A percentile compares a stretch with the other conserved stretches of the same genome.
These are phyloP conservation scores for Exobasidium cylindrosporum DNA, from an alignment of 1,284 basidiomycete species.

Conservation along the genomic window DNA sequence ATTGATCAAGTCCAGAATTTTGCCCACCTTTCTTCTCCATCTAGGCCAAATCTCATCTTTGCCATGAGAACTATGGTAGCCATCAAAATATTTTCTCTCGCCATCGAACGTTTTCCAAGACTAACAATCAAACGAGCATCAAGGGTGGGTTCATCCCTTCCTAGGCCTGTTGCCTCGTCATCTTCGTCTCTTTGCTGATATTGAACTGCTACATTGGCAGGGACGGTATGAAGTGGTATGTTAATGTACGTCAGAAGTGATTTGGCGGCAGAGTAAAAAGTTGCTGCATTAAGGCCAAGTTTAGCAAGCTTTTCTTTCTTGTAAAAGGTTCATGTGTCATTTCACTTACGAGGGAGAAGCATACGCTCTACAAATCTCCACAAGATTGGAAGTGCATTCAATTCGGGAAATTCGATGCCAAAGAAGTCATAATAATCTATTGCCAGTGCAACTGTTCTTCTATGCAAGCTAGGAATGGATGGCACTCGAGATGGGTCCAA, in stretches of 20 bases:
- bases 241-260: conserved; percentile 1
- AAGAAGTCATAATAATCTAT: conserved; percentile 62
- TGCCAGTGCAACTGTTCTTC: conserved; percentile 65
- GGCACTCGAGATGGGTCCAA: conserved; percentile 5
- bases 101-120: not conserved
- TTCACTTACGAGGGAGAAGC: conserved; percentile 68
- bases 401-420: conserved; percentile 70
- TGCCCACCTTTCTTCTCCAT: conserved; percentile 24
- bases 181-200: not conserved
- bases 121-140: conserved; percentile 9
- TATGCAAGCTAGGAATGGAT: conserved; percentile 62
- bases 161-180: not conserved
- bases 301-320: not conserved
- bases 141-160: conserved; percentile 15
- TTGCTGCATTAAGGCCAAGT: no score
- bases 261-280: conserved; percentile 18
- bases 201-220: not conserved
- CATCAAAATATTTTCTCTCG: conserved; percentile 61
- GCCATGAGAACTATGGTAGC: conserved; percentile 57
- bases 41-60: conserved; percentile 50
- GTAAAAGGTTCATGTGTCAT: not conserved
- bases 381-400: conserved; percentile 73
- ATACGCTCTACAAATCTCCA: conserved; percentile 73
- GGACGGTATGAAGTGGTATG: conserved; percentile 1
- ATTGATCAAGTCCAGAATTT: not conserved